phyloP scores from a whole-genome alignment of 345 rosid species.

The Carallia pectinifolia region DNA sequence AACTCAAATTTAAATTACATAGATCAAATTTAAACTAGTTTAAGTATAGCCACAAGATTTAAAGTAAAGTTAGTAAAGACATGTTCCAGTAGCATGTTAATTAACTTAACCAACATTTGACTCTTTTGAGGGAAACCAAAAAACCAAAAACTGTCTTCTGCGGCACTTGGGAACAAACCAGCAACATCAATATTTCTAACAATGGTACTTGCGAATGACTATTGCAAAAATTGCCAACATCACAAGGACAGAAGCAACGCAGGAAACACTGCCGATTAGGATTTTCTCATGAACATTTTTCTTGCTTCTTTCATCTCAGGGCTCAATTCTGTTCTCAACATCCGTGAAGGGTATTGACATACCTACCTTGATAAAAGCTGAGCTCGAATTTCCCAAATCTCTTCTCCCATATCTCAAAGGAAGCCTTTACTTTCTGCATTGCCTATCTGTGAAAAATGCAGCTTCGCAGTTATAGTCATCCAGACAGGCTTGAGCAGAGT shows the following conservation, averaged over 20 bases:
- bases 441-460: constrained; percentile 4
- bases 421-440: constrained; percentile 26
- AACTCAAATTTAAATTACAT: no score
- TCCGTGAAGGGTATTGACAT: not conserved
- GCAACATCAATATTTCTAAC: no score
- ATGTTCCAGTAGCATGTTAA: no score
- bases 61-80: no score
- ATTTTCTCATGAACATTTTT: not conserved
- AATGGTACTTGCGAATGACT: not conserved
- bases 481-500: constrained; percentile 20
- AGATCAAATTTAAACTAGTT: no score
- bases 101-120: no score
- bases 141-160: no score
- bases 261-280: not conserved
- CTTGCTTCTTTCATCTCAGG: not conserved
- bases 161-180: no score
- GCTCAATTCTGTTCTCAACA: not conserved
- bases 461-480: constrained; percentile 35
- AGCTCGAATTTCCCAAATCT: not conserved
- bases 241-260: constrained; percentile 1
- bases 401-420: constrained; percentile 30
- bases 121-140: no score
- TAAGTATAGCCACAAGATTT: no score
- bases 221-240: constrained; percentile 11
- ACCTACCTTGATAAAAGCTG: constrained; percentile 23